Conservation (phyloP, 1,139 yeast genomes). For the Saccharomyces hybrid region DNA sequence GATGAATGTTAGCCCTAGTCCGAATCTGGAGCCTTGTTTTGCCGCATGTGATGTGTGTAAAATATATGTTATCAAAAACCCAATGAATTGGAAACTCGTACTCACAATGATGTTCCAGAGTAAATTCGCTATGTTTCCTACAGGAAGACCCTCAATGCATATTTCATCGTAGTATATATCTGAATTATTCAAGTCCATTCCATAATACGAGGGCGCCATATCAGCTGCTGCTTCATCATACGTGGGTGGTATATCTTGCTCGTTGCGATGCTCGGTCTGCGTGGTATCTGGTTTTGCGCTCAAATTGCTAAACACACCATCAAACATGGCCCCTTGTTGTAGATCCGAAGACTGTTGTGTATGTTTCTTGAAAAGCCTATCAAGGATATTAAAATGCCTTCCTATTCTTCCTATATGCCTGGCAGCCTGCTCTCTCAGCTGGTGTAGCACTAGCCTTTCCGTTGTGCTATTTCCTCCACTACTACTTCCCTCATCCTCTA, state of each 20-base stretch:
- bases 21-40: conserved; percentile 92
- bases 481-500: conserved; percentile 2
- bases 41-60: conserved; percentile 97
- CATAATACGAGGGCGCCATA: conserved; percentile 96
- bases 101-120: conserved; percentile 87
- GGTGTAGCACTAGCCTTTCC: conserved; percentile 11
- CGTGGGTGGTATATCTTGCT: conserved; percentile 68
- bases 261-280: conserved; percentile 16
- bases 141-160: conserved; percentile 92
- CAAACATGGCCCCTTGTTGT: conserved; percentile 34
- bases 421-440: conserved; percentile 20
- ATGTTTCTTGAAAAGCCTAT: conserved; percentile 29
- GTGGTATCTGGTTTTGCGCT: conserved; percentile 68
- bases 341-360: conserved; percentile 7
- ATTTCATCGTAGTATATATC: conserved; percentile 68
- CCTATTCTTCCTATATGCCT: conserved; percentile 25
- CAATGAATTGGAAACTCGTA: conserved; percentile 86
- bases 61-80: conserved; percentile 82
- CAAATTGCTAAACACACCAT: conserved; percentile 89
- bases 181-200: conserved; percentile 69
- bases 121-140: conserved; percentile 83
- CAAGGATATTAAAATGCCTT: conserved; percentile 34
- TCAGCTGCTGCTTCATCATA: conserved; percentile 96
- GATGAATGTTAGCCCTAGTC: conserved; percentile 79
- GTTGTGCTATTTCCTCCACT: conserved; percentile 1